A percentile compares a stretch with the other conserved stretches of the same genome.
Evolutionary conservation across 2,329 filamentous ascomycete genomes (phyloP).

Genomic region (Diaporthe vexans): DNA sequence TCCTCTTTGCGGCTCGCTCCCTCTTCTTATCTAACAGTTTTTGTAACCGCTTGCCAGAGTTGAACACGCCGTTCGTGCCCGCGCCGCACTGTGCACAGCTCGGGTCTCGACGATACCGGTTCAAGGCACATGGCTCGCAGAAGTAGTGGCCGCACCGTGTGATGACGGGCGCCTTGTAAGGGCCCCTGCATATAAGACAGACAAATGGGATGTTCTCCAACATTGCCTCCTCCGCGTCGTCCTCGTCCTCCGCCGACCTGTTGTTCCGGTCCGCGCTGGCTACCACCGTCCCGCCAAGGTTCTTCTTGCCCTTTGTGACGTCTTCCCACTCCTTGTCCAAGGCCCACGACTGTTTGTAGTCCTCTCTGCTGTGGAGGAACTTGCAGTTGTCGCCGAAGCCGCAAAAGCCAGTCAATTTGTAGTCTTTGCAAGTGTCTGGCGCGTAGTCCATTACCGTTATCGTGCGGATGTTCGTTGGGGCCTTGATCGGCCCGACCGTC

Average conservation of each 20-base stretch:
- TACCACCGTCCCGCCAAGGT: slow-evolving; percentile 71
- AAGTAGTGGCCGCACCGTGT: slow-evolving; percentile 98
- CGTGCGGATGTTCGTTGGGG: slow-evolving; percentile 89
- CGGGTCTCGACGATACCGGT: slow-evolving; percentile 88
- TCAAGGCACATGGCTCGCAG: slow-evolving; percentile 89
- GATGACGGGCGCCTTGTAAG: slow-evolving; percentile 84
- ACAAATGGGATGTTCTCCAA: slow-evolving; percentile 90
- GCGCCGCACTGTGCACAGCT: slow-evolving; percentile 87
- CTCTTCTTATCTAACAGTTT: slow-evolving; percentile 83
- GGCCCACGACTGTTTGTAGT: slow-evolving; percentile 94
- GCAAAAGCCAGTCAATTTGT: slow-evolving; percentile 70
- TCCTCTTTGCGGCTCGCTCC: slow-evolving; percentile 70
- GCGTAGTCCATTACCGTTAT: slow-evolving; percentile 92
- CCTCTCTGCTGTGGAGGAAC: slow-evolving; percentile 81
- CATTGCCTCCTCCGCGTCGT: slow-evolving; percentile 76
- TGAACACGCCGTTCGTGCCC: slow-evolving; percentile 91
- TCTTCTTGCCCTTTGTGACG: slow-evolving; percentile 79
- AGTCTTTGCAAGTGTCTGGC: slow-evolving; percentile 94
- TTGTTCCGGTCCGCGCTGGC: slow-evolving; percentile 68
- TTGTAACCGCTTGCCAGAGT: slow-evolving; percentile 85
- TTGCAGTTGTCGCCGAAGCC: slow-evolving; percentile 83
- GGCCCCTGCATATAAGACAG: slow-evolving; percentile 86
- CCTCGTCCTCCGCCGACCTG: slow-evolving; percentile 49
- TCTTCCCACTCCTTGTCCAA: slow-evolving; percentile 95
- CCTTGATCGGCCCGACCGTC: slow-evolving; percentile 87